Percentiles rank a stretch among this genome's conserved stretches.
These are phyloP conservation scores for Heterobasidion occidentale DNA, from an alignment of 1,284 basidiomycete genomes.

Conservation along the genomic window DNA sequence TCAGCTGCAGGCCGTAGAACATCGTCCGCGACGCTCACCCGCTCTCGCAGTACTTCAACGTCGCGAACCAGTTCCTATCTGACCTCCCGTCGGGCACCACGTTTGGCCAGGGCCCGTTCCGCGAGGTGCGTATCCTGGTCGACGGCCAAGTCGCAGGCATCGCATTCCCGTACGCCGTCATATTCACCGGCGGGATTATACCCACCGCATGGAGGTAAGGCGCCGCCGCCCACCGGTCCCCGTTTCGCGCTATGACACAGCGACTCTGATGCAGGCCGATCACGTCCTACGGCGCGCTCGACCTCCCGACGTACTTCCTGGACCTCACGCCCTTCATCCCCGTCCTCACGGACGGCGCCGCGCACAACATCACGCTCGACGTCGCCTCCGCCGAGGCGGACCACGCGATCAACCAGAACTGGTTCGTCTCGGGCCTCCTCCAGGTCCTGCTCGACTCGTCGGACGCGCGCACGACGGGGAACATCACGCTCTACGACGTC, in stretches of 20 bases:
- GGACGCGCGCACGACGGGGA: conserved; percentile 54
- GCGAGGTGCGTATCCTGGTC: conserved; percentile 72
- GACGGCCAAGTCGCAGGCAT: conserved; percentile 70
- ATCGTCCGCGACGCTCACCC: not conserved
- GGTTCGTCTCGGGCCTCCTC: conserved; percentile 70
- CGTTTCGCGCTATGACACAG: not conserved
- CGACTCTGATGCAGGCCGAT: conserved; percentile 47
- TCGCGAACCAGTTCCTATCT: conserved; percentile 49
- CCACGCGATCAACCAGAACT: conserved; percentile 61
- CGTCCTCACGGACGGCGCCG: conserved; percentile 55
- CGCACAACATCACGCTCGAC: conserved; percentile 64
- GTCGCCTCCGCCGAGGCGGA: conserved; percentile 66
- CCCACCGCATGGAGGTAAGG: conserved; percentile 64
- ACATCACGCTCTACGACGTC: conserved; percentile 50
- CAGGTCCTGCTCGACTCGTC: conserved; percentile 65
- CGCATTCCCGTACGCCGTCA: conserved; percentile 51
- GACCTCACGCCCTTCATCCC: conserved; percentile 78
- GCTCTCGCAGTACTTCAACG: conserved; percentile 58
- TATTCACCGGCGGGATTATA: conserved; percentile 41
- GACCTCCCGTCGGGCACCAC: conserved; percentile 47
- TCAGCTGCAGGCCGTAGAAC: not conserved
- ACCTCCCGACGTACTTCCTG: conserved; percentile 72
- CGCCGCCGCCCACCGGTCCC: no score
- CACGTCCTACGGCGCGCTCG: conserved; percentile 69
- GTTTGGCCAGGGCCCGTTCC: conserved; percentile 62